A percentile compares a stretch with the other conserved stretches of the same genome.
Evolutionary conservation across 1,284 basidiomycete species (phyloP).

Genomic region (Ganoderma meredithae): DNA sequence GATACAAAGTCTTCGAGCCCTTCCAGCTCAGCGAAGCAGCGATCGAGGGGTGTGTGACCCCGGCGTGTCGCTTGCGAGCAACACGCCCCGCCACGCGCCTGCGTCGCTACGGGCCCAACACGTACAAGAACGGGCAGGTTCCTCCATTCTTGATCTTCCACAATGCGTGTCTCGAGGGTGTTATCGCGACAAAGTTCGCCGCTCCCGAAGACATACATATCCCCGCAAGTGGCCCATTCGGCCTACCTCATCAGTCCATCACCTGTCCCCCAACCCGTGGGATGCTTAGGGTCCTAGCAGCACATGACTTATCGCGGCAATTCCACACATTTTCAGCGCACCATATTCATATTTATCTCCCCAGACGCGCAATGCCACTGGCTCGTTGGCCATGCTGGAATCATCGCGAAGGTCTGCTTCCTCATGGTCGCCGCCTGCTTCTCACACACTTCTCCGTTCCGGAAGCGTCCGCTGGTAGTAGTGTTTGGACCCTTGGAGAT

Average conservation of each 20-base stretch:
- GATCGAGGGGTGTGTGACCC: slow-evolving; percentile 27
- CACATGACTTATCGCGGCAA: slow-evolving; percentile 27
- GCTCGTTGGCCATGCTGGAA: slow-evolving; percentile 23
- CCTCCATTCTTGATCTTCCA: slow-evolving; percentile 9
- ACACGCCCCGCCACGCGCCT: slow-evolving; percentile 14
- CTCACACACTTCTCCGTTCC: slow-evolving; percentile 22
- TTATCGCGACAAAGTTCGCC: slow-evolving; percentile 2
- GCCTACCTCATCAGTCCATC: slow-evolving; percentile 24
- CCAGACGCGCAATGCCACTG: slow-evolving; percentile 22
- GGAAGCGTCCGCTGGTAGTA: slow-evolving; percentile 11
- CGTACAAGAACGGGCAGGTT: slow-evolving; percentile 22
- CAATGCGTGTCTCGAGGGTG: background rate
- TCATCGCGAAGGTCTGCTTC: slow-evolving; percentile 28
- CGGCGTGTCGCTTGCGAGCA: slow-evolving; percentile 13
- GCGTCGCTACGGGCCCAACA: slow-evolving; percentile 21
- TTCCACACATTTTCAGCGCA: slow-evolving; percentile 20
- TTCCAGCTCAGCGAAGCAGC: slow-evolving; percentile 30
- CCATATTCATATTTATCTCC: slow-evolving; percentile 20
- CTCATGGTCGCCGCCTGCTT: slow-evolving; percentile 28
- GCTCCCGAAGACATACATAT: slow-evolving; percentile 1
- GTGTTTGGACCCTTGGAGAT: slow-evolving; percentile 10
- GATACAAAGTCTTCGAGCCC: slow-evolving; percentile 16
- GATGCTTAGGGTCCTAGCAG: slow-evolving; percentile 26
- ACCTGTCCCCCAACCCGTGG: slow-evolving; percentile 22
- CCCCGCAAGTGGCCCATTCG: slow-evolving; percentile 6